Evolutionary conservation across 2,329 filamentous ascomycete genomes (phyloP).

Genomic region (Aspergillus aculeatus): DNA sequence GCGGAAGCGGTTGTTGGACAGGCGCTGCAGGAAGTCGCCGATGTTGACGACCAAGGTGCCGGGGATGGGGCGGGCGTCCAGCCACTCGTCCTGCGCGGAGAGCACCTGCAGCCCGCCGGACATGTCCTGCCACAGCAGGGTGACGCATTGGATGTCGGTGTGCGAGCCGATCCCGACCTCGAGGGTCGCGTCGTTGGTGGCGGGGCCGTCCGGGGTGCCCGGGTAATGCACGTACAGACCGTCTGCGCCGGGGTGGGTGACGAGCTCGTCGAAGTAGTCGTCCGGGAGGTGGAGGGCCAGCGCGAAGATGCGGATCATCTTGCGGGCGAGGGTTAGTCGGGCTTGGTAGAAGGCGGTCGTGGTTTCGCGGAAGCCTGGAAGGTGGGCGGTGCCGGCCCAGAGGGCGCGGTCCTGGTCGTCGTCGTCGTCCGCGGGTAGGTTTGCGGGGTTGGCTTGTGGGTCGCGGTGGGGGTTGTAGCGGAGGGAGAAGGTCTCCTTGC

Average conservation of each 20-base stretch:
- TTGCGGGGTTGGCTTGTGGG: constrained; percentile 46
- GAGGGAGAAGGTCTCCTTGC: constrained; percentile 54
- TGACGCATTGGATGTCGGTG: constrained; percentile 52
- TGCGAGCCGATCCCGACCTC: constrained; percentile 46
- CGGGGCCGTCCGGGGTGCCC: constrained; percentile 33
- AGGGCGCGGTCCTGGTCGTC: constrained; percentile 53
- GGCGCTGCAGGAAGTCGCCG: constrained; percentile 53
- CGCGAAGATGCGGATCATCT: constrained; percentile 54
- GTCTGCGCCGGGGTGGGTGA: constrained; percentile 51
- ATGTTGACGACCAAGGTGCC: constrained; percentile 55
- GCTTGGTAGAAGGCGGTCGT: constrained; percentile 23
- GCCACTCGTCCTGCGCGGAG: constrained; percentile 35
- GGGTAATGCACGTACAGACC: constrained; percentile 50
- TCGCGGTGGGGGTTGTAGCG: constrained; percentile 56
- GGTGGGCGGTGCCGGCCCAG: constrained; percentile 52
- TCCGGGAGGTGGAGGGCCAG: constrained; percentile 56
- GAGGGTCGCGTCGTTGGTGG: constrained; percentile 30
- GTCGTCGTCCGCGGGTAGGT: constrained; percentile 39
- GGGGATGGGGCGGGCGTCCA: constrained; percentile 34
- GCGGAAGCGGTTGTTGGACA: constrained; percentile 53
- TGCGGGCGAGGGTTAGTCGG: constrained; percentile 50
- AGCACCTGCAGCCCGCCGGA: constrained; percentile 48
- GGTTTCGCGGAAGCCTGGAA: constrained; percentile 34
- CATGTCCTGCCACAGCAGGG: constrained; percentile 48
- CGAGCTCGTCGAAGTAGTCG: constrained; percentile 55